Conservation (phyloP, 2,329 filamentous ascomycete species). For the Exophiala alcalophila region DNA sequence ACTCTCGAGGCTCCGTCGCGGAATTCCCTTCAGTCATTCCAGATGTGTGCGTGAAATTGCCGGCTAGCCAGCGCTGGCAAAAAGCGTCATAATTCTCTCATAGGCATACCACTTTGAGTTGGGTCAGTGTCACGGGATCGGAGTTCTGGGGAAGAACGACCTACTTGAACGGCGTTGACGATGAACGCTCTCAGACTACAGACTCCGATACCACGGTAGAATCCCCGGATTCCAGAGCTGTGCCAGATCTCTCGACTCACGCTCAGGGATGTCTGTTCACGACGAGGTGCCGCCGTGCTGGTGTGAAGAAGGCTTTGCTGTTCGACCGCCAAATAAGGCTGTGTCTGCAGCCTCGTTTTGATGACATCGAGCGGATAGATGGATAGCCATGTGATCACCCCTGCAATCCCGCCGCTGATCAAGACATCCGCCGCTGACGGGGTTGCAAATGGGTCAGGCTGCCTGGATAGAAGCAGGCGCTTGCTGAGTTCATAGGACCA, state of each 20-base stretch:
- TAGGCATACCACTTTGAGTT: slow-evolving; percentile 74
- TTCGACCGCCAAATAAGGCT: slow-evolving; percentile 42
- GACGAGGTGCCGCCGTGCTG: slow-evolving; percentile 28
- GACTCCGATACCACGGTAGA: slow-evolving; percentile 72
- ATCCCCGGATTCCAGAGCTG: slow-evolving; percentile 59
- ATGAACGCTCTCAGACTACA: slow-evolving; percentile 85
- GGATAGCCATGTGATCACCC: slow-evolving; percentile 82
- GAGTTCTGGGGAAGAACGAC: no score
- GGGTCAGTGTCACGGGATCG: no score
- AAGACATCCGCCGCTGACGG: slow-evolving; percentile 61
- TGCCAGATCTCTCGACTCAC: slow-evolving; percentile 66
- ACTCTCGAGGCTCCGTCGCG: no score
- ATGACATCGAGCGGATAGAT: slow-evolving; percentile 90
- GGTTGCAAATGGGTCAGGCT: slow-evolving; percentile 31
- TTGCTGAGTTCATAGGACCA: slow-evolving; percentile 83
- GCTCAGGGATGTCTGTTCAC: slow-evolving; percentile 53
- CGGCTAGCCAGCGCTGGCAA: slow-evolving; percentile 1
- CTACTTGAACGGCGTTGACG: slow-evolving; percentile 78
- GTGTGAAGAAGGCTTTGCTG: slow-evolving; percentile 27
- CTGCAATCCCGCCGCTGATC: slow-evolving; percentile 81
- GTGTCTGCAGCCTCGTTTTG: slow-evolving; percentile 87
- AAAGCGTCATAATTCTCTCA: slow-evolving; percentile 72
- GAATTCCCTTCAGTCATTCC: no score
- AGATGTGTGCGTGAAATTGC: no score
- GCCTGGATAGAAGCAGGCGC: slow-evolving; percentile 50